Conservation (phyloP, 164 flowering plant species). For the Vitis rotundifolia region DNA sequence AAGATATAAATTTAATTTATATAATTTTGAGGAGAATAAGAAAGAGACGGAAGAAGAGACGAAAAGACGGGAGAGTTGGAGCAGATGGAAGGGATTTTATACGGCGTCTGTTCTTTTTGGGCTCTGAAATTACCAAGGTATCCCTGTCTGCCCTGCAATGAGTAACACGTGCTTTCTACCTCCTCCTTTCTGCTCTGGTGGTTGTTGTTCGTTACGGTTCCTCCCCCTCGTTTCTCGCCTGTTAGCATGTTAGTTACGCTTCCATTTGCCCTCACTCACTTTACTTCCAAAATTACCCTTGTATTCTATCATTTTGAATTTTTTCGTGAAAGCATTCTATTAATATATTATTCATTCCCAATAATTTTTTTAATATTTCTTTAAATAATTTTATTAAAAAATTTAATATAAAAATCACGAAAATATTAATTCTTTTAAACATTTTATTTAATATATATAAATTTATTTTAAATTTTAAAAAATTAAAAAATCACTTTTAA, state of each 20-base stretch:
- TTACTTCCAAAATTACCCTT: too few species aligned
- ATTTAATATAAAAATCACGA: too few species aligned
- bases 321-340: too few species aligned
- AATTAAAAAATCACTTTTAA: too few species aligned
- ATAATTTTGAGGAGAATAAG: neutral
- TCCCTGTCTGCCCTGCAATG: constrained; percentile 14
- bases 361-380: too few species aligned
- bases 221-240: neutral
- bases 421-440: too few species aligned
- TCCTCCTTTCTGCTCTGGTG: neutral
- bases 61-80: neutral
- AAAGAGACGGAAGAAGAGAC: neutral
- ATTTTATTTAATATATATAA: too few species aligned
- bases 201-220: neutral
- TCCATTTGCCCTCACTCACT: too few species aligned
- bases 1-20: neutral
- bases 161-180: constrained; percentile 12
- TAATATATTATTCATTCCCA: too few species aligned
- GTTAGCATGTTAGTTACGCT: neutral
- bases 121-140: neutral
- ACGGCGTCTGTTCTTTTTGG: neutral
- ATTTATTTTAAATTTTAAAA: too few species aligned
- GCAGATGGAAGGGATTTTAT: neutral
- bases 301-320: too few species aligned
- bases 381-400: too few species aligned